Percentiles rank a stretch among this genome's conserved stretches.
These are phyloP conservation scores for Talaromyces sp. DNA, from an alignment of 2,329 filamentous ascomycete species.

Conservation along the genomic window DNA sequence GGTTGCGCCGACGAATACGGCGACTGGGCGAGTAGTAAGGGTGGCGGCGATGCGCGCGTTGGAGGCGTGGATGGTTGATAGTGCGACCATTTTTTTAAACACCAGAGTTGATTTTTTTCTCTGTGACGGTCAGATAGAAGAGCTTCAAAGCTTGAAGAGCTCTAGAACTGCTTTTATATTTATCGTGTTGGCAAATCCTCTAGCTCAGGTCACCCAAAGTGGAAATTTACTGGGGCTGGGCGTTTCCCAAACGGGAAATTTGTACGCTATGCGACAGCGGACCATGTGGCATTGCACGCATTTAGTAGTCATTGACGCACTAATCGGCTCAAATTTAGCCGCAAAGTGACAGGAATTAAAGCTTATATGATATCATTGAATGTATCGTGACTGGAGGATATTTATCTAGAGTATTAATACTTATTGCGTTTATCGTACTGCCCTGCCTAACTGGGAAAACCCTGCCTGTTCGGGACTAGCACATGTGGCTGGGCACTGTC, in stretches of 20 bases:
- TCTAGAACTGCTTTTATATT: background rate
- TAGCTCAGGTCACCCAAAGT: background rate
- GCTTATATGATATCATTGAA: no score
- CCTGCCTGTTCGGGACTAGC: background rate
- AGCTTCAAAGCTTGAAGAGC: no score
- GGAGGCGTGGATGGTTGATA: background rate
- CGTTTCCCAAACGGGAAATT: background rate
- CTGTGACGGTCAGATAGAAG: background rate
- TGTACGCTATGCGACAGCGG: background rate
- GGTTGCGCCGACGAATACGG: conserved; percentile 38
- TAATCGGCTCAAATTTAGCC: background rate
- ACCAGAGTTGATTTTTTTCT: no score
- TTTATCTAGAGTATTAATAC: no score
- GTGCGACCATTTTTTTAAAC: background rate
- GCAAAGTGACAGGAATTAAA: no score
- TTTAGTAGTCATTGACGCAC: no score
- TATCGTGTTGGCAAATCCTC: no score
- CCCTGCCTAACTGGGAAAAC: background rate
- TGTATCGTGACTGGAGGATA: no score
- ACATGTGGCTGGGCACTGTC: background rate
- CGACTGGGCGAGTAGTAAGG: background rate
- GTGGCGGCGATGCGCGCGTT: background rate
- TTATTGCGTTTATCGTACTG: no score
- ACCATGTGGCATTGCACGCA: background rate
- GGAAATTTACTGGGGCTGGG: background rate